These are phyloP conservation scores for Cryptococcus wingfieldii DNA, from an alignment of 1,284 basidiomycete genomes.

Conservation along the genomic window DNA sequence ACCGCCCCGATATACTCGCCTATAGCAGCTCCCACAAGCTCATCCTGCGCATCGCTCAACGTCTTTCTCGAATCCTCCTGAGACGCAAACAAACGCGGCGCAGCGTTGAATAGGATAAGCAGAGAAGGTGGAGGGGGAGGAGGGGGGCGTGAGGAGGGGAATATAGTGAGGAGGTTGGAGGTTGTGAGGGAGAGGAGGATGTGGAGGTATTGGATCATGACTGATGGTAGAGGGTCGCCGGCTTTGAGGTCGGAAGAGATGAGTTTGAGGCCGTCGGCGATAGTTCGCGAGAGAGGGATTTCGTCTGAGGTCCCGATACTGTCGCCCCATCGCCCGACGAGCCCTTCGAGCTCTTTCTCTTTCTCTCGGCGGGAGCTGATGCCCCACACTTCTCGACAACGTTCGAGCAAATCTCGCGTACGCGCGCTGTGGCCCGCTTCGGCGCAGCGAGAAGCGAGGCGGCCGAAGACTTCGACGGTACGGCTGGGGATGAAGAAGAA, in stretches of 20 bases:
- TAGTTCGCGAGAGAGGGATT: slow-evolving; percentile 3
- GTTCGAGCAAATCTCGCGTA: slow-evolving; percentile 38
- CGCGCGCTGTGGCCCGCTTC: slow-evolving; percentile 19
- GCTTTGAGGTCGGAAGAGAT: slow-evolving; percentile 15
- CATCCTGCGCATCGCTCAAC: slow-evolving; percentile 30
- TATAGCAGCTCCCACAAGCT: slow-evolving; percentile 39
- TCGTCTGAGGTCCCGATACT: slow-evolving; percentile 28
- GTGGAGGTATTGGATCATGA: slow-evolving; percentile 22
- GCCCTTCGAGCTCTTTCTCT: slow-evolving; percentile 33
- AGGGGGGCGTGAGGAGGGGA: slow-evolving; percentile 27
- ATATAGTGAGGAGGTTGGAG: slow-evolving; percentile 25
- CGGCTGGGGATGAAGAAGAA: slow-evolving; percentile 35
- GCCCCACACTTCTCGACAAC: slow-evolving; percentile 43
- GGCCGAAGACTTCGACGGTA: slow-evolving; percentile 29
- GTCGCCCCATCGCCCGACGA: slow-evolving; percentile 32
- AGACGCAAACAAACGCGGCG: slow-evolving; percentile 18
- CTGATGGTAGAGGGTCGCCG: slow-evolving; percentile 16
- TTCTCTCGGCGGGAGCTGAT: slow-evolving; percentile 31
- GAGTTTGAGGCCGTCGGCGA: slow-evolving; percentile 22
- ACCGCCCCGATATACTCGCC: slow-evolving; percentile 42
- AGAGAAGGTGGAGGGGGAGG: slow-evolving; percentile 31
- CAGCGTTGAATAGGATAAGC: slow-evolving; percentile 28
- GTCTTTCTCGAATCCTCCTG: slow-evolving; percentile 12
- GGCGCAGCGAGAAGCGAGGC: slow-evolving; percentile 19
- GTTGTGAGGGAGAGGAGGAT: slow-evolving; percentile 21